Percentiles rank a stretch among this genome's conserved stretches.
Conservation (phyloP, 2,329 filamentous ascomycete species). For the Tetracladium maxilliforme region DNA sequence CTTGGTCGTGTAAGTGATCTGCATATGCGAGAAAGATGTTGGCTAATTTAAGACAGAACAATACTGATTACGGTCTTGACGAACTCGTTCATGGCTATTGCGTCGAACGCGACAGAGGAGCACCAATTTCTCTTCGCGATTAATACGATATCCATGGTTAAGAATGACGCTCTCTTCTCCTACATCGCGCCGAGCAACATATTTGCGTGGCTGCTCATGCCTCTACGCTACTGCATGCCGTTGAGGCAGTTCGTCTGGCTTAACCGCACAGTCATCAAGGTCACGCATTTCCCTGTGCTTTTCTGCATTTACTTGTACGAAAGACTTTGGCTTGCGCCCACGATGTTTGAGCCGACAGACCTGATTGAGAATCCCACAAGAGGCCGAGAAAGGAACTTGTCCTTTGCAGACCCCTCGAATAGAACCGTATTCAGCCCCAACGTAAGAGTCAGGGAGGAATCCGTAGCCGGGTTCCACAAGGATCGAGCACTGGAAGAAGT, state of each 20-base stretch:
- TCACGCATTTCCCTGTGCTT: slow-evolving; percentile 77
- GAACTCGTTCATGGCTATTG: slow-evolving; percentile 91
- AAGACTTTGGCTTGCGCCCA: slow-evolving; percentile 58
- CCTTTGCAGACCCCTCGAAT: slow-evolving; percentile 39
- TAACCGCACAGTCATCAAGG: slow-evolving; percentile 83
- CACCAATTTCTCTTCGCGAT: slow-evolving; percentile 90
- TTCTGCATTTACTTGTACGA: slow-evolving; percentile 84
- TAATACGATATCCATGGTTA: slow-evolving; percentile 96
- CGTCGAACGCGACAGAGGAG: slow-evolving; percentile 85
- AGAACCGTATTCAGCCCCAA: slow-evolving; percentile 60
- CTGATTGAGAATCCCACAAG: slow-evolving; percentile 58
- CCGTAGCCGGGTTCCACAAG: slow-evolving; percentile 77
- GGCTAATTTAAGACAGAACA: slow-evolving; percentile 40
- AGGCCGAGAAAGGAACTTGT: slow-evolving; percentile 30
- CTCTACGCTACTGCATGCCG: slow-evolving; percentile 65
- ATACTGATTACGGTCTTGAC: slow-evolving; percentile 93
- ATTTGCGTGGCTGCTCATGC: slow-evolving; percentile 78
- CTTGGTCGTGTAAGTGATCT: slow-evolving; percentile 74
- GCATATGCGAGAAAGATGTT: slow-evolving; percentile 4
- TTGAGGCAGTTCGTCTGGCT: slow-evolving; percentile 70
- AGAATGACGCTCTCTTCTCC: slow-evolving; percentile 91
- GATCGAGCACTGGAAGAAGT: slow-evolving; percentile 85
- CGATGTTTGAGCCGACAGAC: slow-evolving; percentile 71
- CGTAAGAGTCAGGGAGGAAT: slow-evolving; percentile 65
- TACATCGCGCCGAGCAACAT: slow-evolving; percentile 88